Conservation (phyloP, 2,329 filamentous ascomycete species). For the Coleophoma crateriformis region DNA sequence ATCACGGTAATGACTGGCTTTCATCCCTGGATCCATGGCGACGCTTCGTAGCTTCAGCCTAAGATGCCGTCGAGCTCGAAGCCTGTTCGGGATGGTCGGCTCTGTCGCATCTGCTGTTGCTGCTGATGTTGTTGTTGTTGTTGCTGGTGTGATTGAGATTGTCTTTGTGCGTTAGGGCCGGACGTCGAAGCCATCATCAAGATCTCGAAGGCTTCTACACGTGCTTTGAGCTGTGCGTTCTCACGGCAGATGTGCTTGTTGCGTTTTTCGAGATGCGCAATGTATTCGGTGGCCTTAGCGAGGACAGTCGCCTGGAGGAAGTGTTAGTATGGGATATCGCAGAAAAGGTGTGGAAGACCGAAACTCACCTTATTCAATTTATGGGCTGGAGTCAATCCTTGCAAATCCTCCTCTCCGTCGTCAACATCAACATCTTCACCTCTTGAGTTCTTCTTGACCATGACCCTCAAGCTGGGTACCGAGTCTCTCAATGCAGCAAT, state of each 20-base stretch:
- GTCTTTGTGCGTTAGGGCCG: slow-evolving; percentile 5
- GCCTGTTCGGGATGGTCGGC: too few species aligned
- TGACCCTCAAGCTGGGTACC: slow-evolving; percentile 61
- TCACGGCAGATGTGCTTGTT: slow-evolving; percentile 80
- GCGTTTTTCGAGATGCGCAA: slow-evolving; percentile 84
- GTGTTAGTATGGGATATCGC: neutral
- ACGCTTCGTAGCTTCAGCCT: too few species aligned
- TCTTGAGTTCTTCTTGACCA: slow-evolving; percentile 35
- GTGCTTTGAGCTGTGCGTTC: slow-evolving; percentile 69
- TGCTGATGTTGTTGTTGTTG: neutral
- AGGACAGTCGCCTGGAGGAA: slow-evolving; percentile 45
- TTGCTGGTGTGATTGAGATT: neutral
- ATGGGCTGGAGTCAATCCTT: slow-evolving; percentile 57
- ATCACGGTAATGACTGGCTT: too few species aligned
- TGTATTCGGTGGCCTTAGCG: slow-evolving; percentile 94
- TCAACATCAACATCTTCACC: slow-evolving; percentile 44
- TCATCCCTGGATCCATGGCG: too few species aligned
- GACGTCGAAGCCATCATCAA: slow-evolving; percentile 58
- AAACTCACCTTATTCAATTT: slow-evolving; percentile 59
- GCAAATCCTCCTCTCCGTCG: slow-evolving; percentile 41
- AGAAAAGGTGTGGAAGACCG: neutral
- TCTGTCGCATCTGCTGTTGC: neutral
- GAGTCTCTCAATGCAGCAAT: slow-evolving; percentile 71
- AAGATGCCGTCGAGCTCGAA: too few species aligned
- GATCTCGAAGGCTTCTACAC: slow-evolving; percentile 73